A percentile compares a stretch with the other conserved stretches of the same genome.
These are phyloP conservation scores for Sarocladium strictum DNA, from an alignment of 2,329 filamentous ascomycete species.

Conservation along the genomic window DNA sequence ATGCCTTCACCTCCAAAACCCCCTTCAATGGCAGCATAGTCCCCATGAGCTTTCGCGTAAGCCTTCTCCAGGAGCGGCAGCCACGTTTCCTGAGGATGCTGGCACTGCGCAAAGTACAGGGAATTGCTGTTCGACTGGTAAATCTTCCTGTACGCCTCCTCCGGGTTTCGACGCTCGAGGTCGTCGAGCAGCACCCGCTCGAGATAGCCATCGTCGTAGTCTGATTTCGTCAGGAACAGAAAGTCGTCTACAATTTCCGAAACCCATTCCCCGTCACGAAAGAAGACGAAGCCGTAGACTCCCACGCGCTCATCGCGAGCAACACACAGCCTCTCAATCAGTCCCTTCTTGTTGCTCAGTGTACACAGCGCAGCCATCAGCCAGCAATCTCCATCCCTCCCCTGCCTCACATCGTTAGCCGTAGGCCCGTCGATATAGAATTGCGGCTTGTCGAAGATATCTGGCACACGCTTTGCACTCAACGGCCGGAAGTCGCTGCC, in stretches of 20 bases:
- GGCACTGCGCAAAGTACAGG: constrained; percentile 71
- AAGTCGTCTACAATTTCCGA: constrained; percentile 54
- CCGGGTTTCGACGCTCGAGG: constrained; percentile 42
- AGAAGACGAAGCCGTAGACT: constrained; percentile 82
- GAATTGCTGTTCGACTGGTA: constrained; percentile 71
- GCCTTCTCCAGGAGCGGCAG: constrained; percentile 73
- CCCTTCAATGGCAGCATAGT: constrained; percentile 69
- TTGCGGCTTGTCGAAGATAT: constrained; percentile 69
- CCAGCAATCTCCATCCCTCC: constrained; percentile 78
- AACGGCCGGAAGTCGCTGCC: constrained; percentile 33
- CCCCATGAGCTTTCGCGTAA: constrained; percentile 75
- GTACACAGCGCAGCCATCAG: constrained; percentile 75
- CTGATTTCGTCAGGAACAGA: constrained; percentile 48
- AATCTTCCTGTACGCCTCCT: constrained; percentile 58
- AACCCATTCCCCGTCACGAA: constrained; percentile 71
- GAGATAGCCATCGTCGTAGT: constrained; percentile 54
- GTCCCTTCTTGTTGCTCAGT: constrained; percentile 63
- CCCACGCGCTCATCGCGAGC: constrained; percentile 66
- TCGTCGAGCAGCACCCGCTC: constrained; percentile 38
- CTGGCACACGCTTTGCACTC: constrained; percentile 62
- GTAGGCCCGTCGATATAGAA: constrained; percentile 76
- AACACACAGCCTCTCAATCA: constrained; percentile 71
- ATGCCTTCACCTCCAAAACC: constrained; percentile 59
- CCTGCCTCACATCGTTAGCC: constrained; percentile 74
- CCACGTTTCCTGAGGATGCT: constrained; percentile 73